These are phyloP conservation scores for Camelina hispida DNA, from an alignment of 345 rosid species.

Conservation along the genomic window DNA sequence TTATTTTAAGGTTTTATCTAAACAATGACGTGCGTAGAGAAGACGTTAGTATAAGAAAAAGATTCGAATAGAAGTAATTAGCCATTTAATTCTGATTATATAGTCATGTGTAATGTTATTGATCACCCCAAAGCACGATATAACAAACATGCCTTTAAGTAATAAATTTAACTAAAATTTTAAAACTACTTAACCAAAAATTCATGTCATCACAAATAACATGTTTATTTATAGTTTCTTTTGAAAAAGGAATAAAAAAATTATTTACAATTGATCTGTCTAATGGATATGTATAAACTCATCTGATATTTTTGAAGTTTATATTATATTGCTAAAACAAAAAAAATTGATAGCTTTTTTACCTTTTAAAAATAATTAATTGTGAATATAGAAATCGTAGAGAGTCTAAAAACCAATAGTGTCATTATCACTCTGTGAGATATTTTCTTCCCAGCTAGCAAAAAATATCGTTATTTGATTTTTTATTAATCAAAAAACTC, in stretches of 20 bases:
- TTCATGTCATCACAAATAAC: not conserved
- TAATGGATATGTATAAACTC: not conserved
- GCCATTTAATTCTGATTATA: not conserved
- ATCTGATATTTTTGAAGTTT: not conserved
- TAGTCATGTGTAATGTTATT: not conserved
- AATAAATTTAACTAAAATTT: not conserved
- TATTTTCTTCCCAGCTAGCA: slow-evolving; percentile 15
- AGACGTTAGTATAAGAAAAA: slow-evolving; percentile 3
- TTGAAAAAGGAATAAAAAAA: too few species aligned
- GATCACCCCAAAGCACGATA: not conserved
- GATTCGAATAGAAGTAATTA: not conserved
- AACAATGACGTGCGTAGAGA: not conserved
- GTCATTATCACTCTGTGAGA: slow-evolving; percentile 38
- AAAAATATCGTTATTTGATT: slow-evolving; percentile 29
- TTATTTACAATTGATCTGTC: not conserved
- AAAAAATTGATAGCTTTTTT: not conserved
- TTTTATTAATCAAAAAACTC: not conserved
- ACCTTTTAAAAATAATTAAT: not conserved
- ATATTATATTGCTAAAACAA: not conserved
- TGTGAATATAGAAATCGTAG: not conserved
- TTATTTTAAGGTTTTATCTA: not conserved
- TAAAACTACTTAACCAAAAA: not conserved
- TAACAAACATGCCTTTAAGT: not conserved
- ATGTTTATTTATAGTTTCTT: not conserved
- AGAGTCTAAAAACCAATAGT: slow-evolving; percentile 22